Evolutionary conservation across 2,329 filamentous ascomycete species (phyloP).

Genomic region (Claviceps purpurea): DNA sequence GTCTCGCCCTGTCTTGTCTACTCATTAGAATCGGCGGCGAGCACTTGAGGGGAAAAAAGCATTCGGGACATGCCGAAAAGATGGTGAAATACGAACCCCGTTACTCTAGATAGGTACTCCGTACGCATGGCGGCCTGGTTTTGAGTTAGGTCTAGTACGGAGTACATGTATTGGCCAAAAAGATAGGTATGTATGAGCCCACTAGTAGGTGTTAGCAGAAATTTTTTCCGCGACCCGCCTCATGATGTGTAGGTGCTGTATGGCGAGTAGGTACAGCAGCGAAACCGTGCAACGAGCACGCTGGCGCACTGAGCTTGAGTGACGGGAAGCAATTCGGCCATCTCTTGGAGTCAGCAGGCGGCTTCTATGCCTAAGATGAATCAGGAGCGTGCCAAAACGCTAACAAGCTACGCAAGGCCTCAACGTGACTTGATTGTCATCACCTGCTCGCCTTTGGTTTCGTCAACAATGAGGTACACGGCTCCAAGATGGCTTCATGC

Average conservation of each 20-base stretch:
- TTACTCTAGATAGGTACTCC: neutral
- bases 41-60: neutral
- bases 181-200: no score
- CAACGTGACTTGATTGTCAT: neutral
- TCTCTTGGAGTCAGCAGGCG: neutral
- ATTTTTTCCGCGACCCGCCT: neutral
- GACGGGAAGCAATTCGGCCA: neutral
- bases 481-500: neutral
- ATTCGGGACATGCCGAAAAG: conserved; percentile 7
- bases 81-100: neutral
- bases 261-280: neutral
- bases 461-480: neutral
- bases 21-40: neutral
- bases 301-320: neutral
- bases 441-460: neutral
- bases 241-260: neutral
- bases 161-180: no score
- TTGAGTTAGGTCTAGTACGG: neutral
- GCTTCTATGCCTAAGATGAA: neutral
- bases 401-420: neutral
- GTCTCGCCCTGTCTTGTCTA: neutral
- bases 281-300: conserved; percentile 1
- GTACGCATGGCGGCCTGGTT: no score
- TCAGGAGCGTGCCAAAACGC: neutral
- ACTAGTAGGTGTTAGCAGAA: no score